Conservation (phyloP, 495 filamentous ascomycete genomes). For the Mytilinidion resinicola region DNA sequence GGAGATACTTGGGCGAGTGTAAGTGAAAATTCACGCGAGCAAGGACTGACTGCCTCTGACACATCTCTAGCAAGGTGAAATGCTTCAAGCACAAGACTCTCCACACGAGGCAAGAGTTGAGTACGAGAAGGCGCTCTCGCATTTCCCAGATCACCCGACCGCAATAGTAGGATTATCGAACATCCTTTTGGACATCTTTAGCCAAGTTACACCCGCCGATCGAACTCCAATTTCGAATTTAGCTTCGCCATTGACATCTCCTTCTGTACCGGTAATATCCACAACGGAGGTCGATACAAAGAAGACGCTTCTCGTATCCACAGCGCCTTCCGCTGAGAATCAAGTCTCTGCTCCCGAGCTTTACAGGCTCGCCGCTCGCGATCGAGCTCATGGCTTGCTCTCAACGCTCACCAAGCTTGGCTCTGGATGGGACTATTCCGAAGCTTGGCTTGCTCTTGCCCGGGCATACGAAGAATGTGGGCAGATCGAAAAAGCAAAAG, state of each 20-base stretch:
- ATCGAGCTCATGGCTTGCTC: conserved; percentile 78
- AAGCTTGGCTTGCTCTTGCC: conserved; percentile 87
- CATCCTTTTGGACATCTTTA: conserved; percentile 80
- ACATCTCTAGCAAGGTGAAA: conserved; percentile 53
- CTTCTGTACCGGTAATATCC: conserved; percentile 1
- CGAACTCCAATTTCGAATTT: conserved; percentile 21
- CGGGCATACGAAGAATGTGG: conserved; percentile 77
- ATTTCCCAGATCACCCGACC: conserved; percentile 66
- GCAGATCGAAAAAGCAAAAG: conserved; percentile 75
- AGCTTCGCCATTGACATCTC: neutral
- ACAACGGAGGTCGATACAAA: conserved; percentile 2
- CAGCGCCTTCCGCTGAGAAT: conserved; percentile 29
- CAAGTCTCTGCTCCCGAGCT: conserved; percentile 52
- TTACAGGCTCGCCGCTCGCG: conserved; percentile 73
- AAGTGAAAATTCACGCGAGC: conserved; percentile 26
- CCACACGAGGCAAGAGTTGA: conserved; percentile 61
- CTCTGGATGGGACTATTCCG: conserved; percentile 85
- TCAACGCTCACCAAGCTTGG: conserved; percentile 75
- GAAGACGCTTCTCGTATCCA: conserved; percentile 6
- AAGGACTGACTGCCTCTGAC: conserved; percentile 29
- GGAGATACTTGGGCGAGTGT: conserved; percentile 74
- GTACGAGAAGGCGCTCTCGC: conserved; percentile 74
- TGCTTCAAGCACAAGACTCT: conserved; percentile 54
- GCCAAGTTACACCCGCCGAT: conserved; percentile 50
- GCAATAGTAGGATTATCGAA: conserved; percentile 79